These are phyloP conservation scores for Penicillium brasilianum DNA, from an alignment of 2,329 filamentous ascomycete genomes.

Conservation along the genomic window DNA sequence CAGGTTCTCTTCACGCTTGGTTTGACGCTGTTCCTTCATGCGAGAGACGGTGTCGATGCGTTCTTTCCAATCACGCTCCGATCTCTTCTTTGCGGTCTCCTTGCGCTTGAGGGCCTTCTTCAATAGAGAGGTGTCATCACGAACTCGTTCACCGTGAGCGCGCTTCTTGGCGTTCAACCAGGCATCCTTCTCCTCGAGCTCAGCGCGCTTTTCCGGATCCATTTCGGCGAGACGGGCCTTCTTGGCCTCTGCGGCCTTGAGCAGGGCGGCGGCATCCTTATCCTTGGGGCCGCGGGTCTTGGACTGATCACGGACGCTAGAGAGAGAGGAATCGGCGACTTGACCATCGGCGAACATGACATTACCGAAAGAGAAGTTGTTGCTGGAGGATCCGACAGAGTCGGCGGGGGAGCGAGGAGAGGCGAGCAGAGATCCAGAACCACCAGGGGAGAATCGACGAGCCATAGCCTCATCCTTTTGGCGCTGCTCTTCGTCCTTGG, in stretches of 20 bases:
- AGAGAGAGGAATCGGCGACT: conserved; percentile 73
- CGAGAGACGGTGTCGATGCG: conserved; percentile 73
- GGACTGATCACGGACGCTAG: conserved; percentile 65
- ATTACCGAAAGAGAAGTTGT: conserved; percentile 85
- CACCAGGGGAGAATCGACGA: conserved; percentile 60
- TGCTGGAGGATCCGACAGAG: conserved; percentile 50
- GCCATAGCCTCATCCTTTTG: conserved; percentile 62
- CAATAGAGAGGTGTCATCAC: conserved; percentile 81
- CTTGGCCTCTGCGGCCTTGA: conserved; percentile 86
- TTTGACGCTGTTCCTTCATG: conserved; percentile 77
- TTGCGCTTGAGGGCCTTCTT: conserved; percentile 97
- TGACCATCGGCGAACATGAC: conserved; percentile 90
- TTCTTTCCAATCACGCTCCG: conserved; percentile 83
- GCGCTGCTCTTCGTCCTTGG: conserved; percentile 78
- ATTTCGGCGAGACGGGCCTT: conserved; percentile 77
- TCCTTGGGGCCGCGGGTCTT: conserved; percentile 86
- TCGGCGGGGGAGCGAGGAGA: conserved; percentile 58
- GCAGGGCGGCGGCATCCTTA: conserved; percentile 81
- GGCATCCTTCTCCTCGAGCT: conserved; percentile 89
- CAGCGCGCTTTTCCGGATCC: conserved; percentile 78
- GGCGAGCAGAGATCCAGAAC: conserved; percentile 62
- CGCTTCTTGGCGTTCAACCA: conserved; percentile 92
- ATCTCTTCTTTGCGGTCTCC: conserved; percentile 87
- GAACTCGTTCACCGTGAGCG: conserved; percentile 86
- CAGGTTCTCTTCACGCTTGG: conserved; percentile 81